phyloP scores from a whole-genome alignment of 768 basidiomycete genomes.

The Leucogyrophana mollusca region DNA sequence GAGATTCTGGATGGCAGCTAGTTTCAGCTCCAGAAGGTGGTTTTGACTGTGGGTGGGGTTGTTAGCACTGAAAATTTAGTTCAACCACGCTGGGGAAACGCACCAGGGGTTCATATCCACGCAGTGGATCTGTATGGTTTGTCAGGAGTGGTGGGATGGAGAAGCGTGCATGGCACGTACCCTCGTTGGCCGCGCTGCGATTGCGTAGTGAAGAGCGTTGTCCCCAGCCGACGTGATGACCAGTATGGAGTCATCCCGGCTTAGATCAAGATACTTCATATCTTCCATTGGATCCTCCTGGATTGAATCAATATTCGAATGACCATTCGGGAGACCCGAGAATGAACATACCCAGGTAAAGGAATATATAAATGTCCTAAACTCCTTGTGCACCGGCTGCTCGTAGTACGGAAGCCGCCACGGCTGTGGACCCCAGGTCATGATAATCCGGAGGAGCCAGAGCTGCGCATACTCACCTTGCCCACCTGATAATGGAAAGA shows the following conservation, averaged over 20 bases:
- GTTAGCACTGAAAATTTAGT: not conserved
- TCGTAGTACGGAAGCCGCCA: slow-evolving; percentile 76
- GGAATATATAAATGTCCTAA: slow-evolving; percentile 61
- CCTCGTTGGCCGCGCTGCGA: slow-evolving; percentile 55
- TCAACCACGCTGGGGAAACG: not conserved
- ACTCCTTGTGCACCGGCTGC: slow-evolving; percentile 65
- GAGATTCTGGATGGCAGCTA: slow-evolving; percentile 59
- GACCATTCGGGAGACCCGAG: not conserved
- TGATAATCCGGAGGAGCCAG: not conserved
- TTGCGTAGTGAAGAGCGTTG: slow-evolving; percentile 79
- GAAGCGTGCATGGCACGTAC: slow-evolving; percentile 25
- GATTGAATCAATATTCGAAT: slow-evolving; percentile 7
- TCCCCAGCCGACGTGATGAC: slow-evolving; percentile 79
- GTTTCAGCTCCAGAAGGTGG: slow-evolving; percentile 76
- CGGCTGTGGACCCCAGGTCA: slow-evolving; percentile 31
- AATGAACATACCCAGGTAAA: slow-evolving; percentile 52
- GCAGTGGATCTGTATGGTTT: slow-evolving; percentile 49
- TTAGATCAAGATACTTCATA: slow-evolving; percentile 59
- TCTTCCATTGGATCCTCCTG: slow-evolving; percentile 77
- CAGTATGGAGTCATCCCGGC: slow-evolving; percentile 61
- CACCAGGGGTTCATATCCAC: slow-evolving; percentile 74
- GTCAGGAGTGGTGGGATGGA: slow-evolving; percentile 3
- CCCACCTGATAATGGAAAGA: slow-evolving; percentile 63
- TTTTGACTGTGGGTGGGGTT: slow-evolving; percentile 48
- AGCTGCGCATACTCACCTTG: slow-evolving; percentile 31